These are phyloP conservation scores for Kluyveromyces starmeri DNA, from an alignment of 805 yeast genomes.

Conservation along the genomic window DNA sequence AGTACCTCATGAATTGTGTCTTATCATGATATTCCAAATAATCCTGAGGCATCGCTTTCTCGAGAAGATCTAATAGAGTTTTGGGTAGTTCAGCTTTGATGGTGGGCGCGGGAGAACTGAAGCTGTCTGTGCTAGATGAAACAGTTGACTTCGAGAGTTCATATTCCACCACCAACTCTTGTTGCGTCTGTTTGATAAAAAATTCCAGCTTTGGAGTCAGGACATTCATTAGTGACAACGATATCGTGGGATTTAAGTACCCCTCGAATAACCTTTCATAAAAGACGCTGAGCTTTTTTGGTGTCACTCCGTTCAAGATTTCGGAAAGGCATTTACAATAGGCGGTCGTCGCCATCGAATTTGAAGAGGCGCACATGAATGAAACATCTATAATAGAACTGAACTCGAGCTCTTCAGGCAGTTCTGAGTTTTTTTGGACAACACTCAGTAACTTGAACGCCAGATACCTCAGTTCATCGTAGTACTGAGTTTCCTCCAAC, in stretches of 20 bases:
- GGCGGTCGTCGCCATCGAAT: slow-evolving; percentile 8
- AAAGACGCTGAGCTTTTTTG: slow-evolving; percentile 26
- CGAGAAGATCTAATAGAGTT: slow-evolving; percentile 31
- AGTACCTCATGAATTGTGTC: slow-evolving; percentile 32
- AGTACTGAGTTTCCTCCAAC: slow-evolving; percentile 28
- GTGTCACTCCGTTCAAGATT: slow-evolving; percentile 18
- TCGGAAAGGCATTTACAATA: slow-evolving; percentile 7
- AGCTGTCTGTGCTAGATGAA: slow-evolving; percentile 8
- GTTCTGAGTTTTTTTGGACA: slow-evolving; percentile 21
- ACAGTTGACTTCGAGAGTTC: slow-evolving; percentile 35
- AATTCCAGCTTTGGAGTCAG: slow-evolving; percentile 32
- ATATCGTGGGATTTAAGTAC: slow-evolving; percentile 19
- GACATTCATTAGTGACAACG: slow-evolving; percentile 37
- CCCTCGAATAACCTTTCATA: slow-evolving; percentile 30
- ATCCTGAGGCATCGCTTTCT: slow-evolving; percentile 26
- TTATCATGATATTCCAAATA: slow-evolving; percentile 34
- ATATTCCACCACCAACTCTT: slow-evolving; percentile 52
- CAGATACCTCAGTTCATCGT: slow-evolving; percentile 37
- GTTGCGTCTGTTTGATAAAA: slow-evolving; percentile 41
- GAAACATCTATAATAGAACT: slow-evolving; percentile 39
- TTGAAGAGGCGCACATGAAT: slow-evolving; percentile 21
- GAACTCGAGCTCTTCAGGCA: slow-evolving; percentile 29
- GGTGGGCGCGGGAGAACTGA: slow-evolving; percentile 8
- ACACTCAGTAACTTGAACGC: slow-evolving; percentile 35
- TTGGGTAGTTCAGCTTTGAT: slow-evolving; percentile 24